phyloP scores from a whole-genome alignment of 2,329 filamentous ascomycete genomes.

The Ophiocordyceps sinensis region DNA sequence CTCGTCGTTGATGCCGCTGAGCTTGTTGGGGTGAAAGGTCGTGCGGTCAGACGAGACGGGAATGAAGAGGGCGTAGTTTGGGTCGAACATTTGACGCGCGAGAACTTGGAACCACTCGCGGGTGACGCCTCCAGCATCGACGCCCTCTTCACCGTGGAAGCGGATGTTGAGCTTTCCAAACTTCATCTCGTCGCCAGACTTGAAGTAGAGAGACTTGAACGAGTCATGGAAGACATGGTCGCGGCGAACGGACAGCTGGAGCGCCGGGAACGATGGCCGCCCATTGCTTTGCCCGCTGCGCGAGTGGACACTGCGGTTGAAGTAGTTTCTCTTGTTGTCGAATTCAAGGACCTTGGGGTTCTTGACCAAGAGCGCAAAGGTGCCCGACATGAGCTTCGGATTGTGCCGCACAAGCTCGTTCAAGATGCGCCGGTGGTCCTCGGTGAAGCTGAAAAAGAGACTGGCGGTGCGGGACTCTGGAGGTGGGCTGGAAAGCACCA shows the following conservation, averaged over 20 bases:
- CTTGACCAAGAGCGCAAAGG: conserved; percentile 89
- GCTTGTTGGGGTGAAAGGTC: conserved; percentile 94
- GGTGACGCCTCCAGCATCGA: conserved; percentile 93
- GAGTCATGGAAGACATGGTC: conserved; percentile 97
- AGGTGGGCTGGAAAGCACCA: conserved; percentile 56
- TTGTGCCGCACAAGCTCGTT: conserved; percentile 96
- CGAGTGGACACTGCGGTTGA: conserved; percentile 78
- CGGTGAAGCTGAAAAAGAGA: conserved; percentile 93
- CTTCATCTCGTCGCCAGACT: conserved; percentile 93
- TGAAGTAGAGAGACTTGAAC: conserved; percentile 97
- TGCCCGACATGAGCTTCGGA: conserved; percentile 96
- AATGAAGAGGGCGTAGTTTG: conserved; percentile 91
- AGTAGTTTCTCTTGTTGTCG: conserved; percentile 99
- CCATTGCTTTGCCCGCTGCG: conserved; percentile 51
- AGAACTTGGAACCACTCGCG: conserved; percentile 99
- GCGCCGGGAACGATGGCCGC: conserved; percentile 53
- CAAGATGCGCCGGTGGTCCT: conserved; percentile 92
- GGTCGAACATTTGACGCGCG: conserved; percentile 95
- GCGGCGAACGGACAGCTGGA: conserved; percentile 81
- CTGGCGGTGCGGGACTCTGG: conserved; percentile 74
- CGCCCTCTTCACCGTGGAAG: conserved; percentile 93
- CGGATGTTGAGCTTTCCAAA: conserved; percentile 96
- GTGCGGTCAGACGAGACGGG: conserved; percentile 95
- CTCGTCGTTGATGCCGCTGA: conserved; percentile 87
- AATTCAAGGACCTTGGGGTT: conserved; percentile 98